Evolutionary conservation across 257 asterid genomes (phyloP).

Genomic region (Rauvolfia tetraphylla): DNA sequence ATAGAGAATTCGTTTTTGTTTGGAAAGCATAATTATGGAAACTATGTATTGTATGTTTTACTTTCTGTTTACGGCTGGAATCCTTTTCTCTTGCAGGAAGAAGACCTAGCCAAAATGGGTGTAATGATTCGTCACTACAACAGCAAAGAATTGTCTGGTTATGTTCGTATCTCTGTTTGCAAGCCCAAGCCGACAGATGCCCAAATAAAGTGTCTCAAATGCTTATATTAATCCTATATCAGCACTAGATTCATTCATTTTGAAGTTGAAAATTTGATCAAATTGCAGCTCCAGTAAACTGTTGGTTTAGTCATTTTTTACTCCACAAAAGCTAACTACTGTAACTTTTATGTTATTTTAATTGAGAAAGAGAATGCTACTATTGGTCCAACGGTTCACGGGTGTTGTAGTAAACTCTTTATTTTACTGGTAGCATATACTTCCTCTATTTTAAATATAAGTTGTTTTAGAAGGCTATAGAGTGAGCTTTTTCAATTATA

Average conservation of each 20-base stretch:
- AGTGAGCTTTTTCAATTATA: no score
- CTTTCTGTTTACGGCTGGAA: background rate
- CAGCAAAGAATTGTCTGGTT: conserved; percentile 76
- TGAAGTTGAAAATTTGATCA: background rate
- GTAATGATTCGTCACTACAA: conserved; percentile 96
- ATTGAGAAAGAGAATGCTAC: no score
- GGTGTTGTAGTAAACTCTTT: no score
- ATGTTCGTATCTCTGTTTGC: conserved; percentile 89
- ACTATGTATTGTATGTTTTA: background rate
- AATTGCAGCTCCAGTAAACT: no score
- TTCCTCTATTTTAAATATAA: no score
- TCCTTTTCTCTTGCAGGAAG: conserved; percentile 49
- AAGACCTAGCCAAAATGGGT: conserved; percentile 77
- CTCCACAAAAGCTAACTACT: no score
- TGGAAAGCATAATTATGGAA: background rate
- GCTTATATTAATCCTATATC: conserved; percentile 28
- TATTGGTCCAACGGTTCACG: no score
- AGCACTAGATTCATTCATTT: background rate
- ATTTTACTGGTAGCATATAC: no score
- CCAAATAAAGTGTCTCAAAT: conserved; percentile 55
- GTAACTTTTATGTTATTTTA: no score
- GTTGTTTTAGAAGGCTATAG: no score
- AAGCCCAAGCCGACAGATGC: conserved; percentile 91
- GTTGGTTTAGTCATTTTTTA: no score
- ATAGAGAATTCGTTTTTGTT: background rate